A percentile compares a stretch with the other conserved stretches of the same genome.
phyloP scores from a whole-genome alignment of 768 basidiomycete species.

The Lentinula lateritia region DNA sequence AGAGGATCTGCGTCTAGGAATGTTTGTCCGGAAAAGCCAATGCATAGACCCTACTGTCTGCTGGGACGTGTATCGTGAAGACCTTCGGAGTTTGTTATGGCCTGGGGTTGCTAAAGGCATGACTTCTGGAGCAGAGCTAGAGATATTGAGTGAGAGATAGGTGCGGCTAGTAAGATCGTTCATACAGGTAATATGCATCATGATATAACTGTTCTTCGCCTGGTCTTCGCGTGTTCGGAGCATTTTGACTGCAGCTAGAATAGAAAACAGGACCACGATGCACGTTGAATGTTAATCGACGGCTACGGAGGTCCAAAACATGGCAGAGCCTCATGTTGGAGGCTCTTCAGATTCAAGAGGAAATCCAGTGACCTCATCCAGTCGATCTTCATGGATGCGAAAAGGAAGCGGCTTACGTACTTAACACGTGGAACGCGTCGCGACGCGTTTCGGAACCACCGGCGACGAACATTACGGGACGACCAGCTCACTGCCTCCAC shows the following conservation, averaged over 20 bases:
- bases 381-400: neutral
- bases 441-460: neutral
- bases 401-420: neutral
- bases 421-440: neutral
- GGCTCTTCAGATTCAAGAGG: neutral
- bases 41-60: slow-evolving; percentile 39
- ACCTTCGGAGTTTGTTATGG: slow-evolving; percentile 17
- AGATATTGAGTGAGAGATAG: slow-evolving; percentile 8
- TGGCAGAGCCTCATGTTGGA: neutral
- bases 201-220: neutral
- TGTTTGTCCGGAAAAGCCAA: slow-evolving; percentile 73
- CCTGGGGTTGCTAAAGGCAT: slow-evolving; percentile 19
- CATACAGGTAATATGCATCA: neutral
- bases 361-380: neutral
- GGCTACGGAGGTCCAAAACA: neutral
- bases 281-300: neutral
- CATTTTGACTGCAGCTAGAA: neutral
- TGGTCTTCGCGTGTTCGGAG: slow-evolving; percentile 5
- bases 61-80: slow-evolving; percentile 15
- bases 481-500: too few species aligned
- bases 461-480: too few species aligned
- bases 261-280: neutral
- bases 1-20: slow-evolving; percentile 59
- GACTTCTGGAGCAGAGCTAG: neutral
- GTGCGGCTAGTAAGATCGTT: slow-evolving; percentile 1